A percentile compares a stretch with the other conserved stretches of the same genome.
phyloP scores from a whole-genome alignment of 1,284 basidiomycete species.

The Microbotryum saponariae region DNA sequence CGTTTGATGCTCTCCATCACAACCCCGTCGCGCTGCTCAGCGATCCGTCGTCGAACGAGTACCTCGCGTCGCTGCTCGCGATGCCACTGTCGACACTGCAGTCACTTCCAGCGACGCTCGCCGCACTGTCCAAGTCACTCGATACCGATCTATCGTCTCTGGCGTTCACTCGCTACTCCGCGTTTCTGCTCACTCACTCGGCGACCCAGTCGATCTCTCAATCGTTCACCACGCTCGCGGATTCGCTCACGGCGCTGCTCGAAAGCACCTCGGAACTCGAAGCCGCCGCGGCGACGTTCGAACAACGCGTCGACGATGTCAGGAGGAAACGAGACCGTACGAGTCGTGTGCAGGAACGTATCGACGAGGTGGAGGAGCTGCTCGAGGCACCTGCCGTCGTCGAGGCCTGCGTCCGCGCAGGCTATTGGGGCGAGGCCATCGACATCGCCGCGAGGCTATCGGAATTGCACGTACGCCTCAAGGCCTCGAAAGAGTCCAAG shows the following conservation, averaged over 20 bases:
- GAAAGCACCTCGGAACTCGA: constrained; percentile 24
- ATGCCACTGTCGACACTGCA: constrained; percentile 22
- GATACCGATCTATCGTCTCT: constrained; percentile 30
- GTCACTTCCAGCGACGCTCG: constrained; percentile 18
- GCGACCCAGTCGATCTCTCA: constrained; percentile 23
- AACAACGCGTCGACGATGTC: constrained; percentile 5
- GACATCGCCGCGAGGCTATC: constrained; percentile 65
- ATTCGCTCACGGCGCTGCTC: constrained; percentile 21
- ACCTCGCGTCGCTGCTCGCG: constrained; percentile 26
- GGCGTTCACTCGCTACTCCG: constrained; percentile 31
- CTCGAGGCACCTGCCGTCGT: constrained; percentile 82
- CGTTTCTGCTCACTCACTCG: constrained; percentile 29
- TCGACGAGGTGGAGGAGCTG: constrained; percentile 81
- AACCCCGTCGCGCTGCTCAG: constrained; percentile 7
- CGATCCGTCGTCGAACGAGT: constrained; percentile 8
- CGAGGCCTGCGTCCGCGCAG: constrained; percentile 83
- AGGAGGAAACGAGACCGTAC: constrained; percentile 47
- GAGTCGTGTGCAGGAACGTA: constrained; percentile 72
- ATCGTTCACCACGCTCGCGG: constrained; percentile 23
- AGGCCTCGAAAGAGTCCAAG: constrained; percentile 17
- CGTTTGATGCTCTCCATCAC: background rate
- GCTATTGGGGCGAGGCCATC: constrained; percentile 82
- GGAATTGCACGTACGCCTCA: constrained; percentile 46
- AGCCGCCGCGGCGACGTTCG: constrained; percentile 11
- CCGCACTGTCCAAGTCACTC: constrained; percentile 20